Evolutionary conservation across 208 protist genomes (phyloP).

Genomic region (Wallacemonas sp.): DNA sequence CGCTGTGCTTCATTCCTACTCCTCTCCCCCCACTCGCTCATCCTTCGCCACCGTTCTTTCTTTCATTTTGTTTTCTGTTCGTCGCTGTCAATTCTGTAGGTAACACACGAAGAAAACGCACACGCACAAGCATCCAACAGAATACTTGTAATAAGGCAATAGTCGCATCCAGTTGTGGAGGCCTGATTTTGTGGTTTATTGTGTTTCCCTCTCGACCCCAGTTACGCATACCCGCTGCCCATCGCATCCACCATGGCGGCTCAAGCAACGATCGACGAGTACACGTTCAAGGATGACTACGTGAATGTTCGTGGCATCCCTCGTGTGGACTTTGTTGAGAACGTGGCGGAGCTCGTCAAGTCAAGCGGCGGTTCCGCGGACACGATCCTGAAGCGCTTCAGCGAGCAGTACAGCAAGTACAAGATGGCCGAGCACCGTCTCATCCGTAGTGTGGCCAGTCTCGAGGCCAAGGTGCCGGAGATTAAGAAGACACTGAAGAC

Average conservation of each 20-base stretch:
- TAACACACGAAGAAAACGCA: too few relatives aligned
- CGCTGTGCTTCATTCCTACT: too few relatives aligned
- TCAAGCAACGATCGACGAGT: constrained; percentile 40
- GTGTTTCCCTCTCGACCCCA: too few relatives aligned
- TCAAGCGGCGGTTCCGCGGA: constrained; percentile 74
- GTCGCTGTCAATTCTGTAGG: neutral
- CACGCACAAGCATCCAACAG: too few relatives aligned
- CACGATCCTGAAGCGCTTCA: constrained; percentile 80
- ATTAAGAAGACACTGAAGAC: constrained; percentile 92
- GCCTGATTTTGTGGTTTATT: neutral
- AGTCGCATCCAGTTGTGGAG: neutral
- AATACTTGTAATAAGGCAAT: neutral
- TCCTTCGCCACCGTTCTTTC: neutral
- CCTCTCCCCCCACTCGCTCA: too few relatives aligned
- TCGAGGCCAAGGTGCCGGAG: constrained; percentile 91
- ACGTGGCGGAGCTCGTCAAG: constrained; percentile 77
- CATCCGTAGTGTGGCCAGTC: constrained; percentile 73
- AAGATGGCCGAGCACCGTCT: constrained; percentile 92
- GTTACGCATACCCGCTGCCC: too few relatives aligned
- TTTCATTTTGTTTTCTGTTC: constrained; percentile 5
- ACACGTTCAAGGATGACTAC: constrained; percentile 87
- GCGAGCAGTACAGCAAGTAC: constrained; percentile 93
- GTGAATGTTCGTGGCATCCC: constrained; percentile 86
- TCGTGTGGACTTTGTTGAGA: constrained; percentile 80
- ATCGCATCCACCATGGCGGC: too few relatives aligned